Evolutionary conservation across 495 filamentous ascomycete species (phyloP).

Genomic region (Xylona heveae): DNA sequence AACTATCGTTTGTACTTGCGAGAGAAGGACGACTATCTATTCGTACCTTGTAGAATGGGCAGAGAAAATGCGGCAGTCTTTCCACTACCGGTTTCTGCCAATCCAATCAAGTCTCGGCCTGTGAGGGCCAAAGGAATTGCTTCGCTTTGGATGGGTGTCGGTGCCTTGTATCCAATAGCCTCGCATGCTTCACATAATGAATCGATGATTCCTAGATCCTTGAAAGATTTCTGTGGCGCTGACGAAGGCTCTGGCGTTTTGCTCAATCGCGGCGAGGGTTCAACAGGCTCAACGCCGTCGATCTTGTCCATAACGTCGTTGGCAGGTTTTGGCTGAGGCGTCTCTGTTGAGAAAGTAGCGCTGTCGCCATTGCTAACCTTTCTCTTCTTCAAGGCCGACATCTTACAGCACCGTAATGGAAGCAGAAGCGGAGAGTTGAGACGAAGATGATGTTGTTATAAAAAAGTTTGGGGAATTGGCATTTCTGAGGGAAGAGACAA

Average conservation of each 20-base stretch:
- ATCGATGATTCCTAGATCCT: slow-evolving; percentile 72
- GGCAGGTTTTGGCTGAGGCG: too few relatives aligned
- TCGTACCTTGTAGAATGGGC: slow-evolving; percentile 54
- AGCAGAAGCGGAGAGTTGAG: neutral
- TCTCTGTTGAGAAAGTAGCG: neutral
- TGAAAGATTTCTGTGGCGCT: slow-evolving; percentile 41
- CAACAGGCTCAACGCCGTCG: too few relatives aligned
- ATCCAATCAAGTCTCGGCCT: slow-evolving; percentile 71
- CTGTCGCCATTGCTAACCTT: slow-evolving; percentile 8
- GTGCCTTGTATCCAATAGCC: slow-evolving; percentile 57
- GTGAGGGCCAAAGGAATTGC: slow-evolving; percentile 11
- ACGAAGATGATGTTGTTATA: neutral
- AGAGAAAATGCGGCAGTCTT: slow-evolving; percentile 87
- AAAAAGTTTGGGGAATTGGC: neutral
- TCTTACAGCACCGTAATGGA: slow-evolving; percentile 1
- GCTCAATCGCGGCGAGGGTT: slow-evolving; percentile 1
- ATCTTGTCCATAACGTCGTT: too few relatives aligned
- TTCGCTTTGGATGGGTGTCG: slow-evolving; percentile 26
- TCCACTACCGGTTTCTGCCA: slow-evolving; percentile 86
- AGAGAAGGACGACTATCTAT: neutral
- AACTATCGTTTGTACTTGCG: neutral
- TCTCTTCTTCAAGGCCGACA: slow-evolving; percentile 7
- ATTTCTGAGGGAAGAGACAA: too few relatives aligned
- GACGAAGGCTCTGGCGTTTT: neutral
- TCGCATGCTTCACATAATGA: slow-evolving; percentile 72